Conservation (phyloP, 2,329 filamentous ascomycete genomes). For the Fusarium beomiforme region DNA sequence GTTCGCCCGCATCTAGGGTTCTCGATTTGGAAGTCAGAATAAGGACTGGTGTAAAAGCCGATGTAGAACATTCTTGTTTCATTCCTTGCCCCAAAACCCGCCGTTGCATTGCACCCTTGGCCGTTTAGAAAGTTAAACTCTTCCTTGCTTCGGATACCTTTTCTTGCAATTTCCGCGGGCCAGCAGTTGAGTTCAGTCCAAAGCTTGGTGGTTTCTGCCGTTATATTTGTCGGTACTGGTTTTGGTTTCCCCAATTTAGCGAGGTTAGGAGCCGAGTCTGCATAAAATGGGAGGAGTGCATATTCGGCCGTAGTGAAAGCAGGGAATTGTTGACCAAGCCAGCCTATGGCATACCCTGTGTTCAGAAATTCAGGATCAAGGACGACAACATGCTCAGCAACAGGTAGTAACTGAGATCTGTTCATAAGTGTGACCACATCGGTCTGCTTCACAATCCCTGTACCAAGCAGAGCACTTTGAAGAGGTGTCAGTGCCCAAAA, state of each 20-base stretch:
- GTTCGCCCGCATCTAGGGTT: slow-evolving; percentile 44
- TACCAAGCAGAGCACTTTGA: slow-evolving; percentile 65
- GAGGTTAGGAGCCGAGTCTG: neutral
- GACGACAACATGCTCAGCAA: slow-evolving; percentile 23
- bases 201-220: slow-evolving; percentile 41
- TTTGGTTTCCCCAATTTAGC: slow-evolving; percentile 31
- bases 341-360: slow-evolving; percentile 56
- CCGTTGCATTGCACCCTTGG: slow-evolving; percentile 46
- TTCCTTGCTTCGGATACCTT: neutral
- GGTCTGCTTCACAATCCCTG: slow-evolving; percentile 40
- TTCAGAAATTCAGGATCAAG: slow-evolving; percentile 54
- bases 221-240: neutral
- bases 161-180: slow-evolving; percentile 39
- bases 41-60: slow-evolving; percentile 52
- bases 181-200: slow-evolving; percentile 53
- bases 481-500: slow-evolving; percentile 65
- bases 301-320: slow-evolving; percentile 56
- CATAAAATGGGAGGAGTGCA: slow-evolving; percentile 55
- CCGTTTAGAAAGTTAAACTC: slow-evolving; percentile 49
- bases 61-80: slow-evolving; percentile 50
- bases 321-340: slow-evolving; percentile 57
- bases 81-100: neutral
- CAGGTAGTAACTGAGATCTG: slow-evolving; percentile 27
- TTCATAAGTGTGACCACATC: neutral
- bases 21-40: slow-evolving; percentile 47